Evolutionary conservation across 129 eudicot genomes (phyloP).

Genomic region (Centrapalus pauciflorus): DNA sequence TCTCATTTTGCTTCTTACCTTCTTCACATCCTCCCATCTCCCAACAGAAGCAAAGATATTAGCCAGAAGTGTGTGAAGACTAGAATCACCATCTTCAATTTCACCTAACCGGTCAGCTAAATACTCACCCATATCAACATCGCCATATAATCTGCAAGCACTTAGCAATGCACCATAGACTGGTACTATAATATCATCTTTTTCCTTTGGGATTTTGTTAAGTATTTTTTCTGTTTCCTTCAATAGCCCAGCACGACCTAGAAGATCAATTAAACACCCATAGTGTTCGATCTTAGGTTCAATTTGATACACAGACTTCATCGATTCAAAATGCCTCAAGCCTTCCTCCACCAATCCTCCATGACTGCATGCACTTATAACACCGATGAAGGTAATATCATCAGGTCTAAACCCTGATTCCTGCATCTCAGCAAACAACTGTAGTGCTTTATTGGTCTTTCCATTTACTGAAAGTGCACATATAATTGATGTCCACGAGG

Average conservation of each 20-base stretch:
- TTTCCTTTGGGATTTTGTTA: conserved; percentile 27
- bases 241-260: conserved; percentile 60
- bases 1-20: conserved; percentile 53
- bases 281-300: conserved; percentile 68
- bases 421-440: conserved; percentile 47
- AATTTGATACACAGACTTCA: conserved; percentile 35
- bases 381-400: conserved; percentile 65
- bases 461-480: conserved; percentile 67
- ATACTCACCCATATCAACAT: conserved; percentile 60
- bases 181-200: conserved; percentile 43
- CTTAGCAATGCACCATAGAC: conserved; percentile 65
- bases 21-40: conserved; percentile 59
- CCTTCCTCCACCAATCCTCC: conserved; percentile 71
- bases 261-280: conserved; percentile 61
- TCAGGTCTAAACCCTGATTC: conserved; percentile 47
- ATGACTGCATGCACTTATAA: conserved; percentile 63
- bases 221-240: conserved; percentile 56
- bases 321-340: conserved; percentile 46
- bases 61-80: conserved; percentile 51
- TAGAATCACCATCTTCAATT: conserved; percentile 50
- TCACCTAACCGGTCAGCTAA: conserved; percentile 41
- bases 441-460: conserved; percentile 35
- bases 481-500: conserved; percentile 63
- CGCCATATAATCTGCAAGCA: conserved; percentile 60
- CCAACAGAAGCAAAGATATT: conserved; percentile 55